Percentiles rank a stretch among this genome's conserved stretches.
These are phyloP conservation scores for Picochlorum sp. DNA, from an alignment of 139 green algal species.

Conservation along the genomic window DNA sequence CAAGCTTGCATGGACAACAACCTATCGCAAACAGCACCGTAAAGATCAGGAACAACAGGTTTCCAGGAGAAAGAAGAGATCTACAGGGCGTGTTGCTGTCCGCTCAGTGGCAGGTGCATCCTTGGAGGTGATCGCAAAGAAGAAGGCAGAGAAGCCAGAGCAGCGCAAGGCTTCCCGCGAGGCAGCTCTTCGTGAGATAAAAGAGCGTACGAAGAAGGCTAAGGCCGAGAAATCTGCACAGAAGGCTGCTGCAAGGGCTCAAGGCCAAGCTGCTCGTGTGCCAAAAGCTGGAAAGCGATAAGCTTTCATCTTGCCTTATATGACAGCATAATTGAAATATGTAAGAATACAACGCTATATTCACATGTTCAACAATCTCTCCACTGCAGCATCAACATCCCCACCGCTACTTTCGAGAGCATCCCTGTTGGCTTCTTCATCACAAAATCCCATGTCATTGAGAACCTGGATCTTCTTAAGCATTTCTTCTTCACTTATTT, in stretches of 20 bases:
- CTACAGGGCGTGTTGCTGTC: slow-evolving; percentile 42
- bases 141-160: slow-evolving; percentile 79
- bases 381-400: slow-evolving; percentile 85
- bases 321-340: too few relatives aligned
- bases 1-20: slow-evolving; percentile 93
- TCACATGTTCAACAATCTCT: slow-evolving; percentile 54
- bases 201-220: slow-evolving; percentile 68
- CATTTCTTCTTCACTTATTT: slow-evolving; percentile 58
- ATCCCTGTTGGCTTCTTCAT: slow-evolving; percentile 55
- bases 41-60: slow-evolving; percentile 73
- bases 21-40: slow-evolving; percentile 95
- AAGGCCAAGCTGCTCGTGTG: too few relatives aligned
- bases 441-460: slow-evolving; percentile 89
- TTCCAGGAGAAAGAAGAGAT: slow-evolving; percentile 82
- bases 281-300: too few relatives aligned
- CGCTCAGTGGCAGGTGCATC: slow-evolving; percentile 78
- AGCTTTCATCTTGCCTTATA: too few relatives aligned
- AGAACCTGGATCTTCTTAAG: slow-evolving; percentile 83
- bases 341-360: too few relatives aligned
- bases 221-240: slow-evolving; percentile 7
- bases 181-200: slow-evolving; percentile 89
- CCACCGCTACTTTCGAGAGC: slow-evolving; percentile 62
- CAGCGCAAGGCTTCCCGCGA: slow-evolving; percentile 80
- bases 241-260: slow-evolving; percentile 3
- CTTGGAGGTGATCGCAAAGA: slow-evolving; percentile 93